Evolutionary conservation across 495 filamentous ascomycete species (phyloP).

Genomic region (Pseudotulostoma volvatum): DNA sequence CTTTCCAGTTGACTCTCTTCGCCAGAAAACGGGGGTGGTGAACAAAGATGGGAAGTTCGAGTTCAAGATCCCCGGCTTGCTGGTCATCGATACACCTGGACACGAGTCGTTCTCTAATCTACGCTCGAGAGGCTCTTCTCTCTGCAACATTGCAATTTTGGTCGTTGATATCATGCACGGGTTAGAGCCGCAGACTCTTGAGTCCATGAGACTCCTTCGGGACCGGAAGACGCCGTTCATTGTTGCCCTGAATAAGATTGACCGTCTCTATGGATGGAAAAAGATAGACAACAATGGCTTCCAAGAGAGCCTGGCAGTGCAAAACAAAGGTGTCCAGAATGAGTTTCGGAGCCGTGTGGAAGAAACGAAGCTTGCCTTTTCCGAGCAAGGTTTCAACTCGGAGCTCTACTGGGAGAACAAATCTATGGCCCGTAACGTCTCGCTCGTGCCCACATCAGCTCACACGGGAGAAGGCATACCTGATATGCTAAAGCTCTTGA

Average conservation of each 20-base stretch:
- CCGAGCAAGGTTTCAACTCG: constrained; percentile 94
- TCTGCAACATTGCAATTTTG: constrained; percentile 98
- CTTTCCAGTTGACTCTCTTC: constrained; percentile 90
- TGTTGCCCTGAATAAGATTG: constrained; percentile 98
- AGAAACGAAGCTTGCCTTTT: constrained; percentile 81
- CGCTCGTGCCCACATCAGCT: constrained; percentile 88
- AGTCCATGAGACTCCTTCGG: constrained; percentile 87
- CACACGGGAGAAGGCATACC: constrained; percentile 98
- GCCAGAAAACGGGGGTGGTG: constrained; percentile 80
- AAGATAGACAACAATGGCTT: constrained; percentile 97
- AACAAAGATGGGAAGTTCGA: constrained; percentile 83
- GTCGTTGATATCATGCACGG: constrained; percentile 99
- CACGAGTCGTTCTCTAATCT: constrained; percentile 99
- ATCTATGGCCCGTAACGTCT: constrained; percentile 84
- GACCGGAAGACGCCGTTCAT: constrained; percentile 97
- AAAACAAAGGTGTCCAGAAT: constrained; percentile 86
- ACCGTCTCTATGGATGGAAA: constrained; percentile 97
- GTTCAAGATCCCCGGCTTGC: constrained; percentile 92
- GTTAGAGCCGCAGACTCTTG: constrained; percentile 91
- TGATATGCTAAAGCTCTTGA: constrained; percentile 93
- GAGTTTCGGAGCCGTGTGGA: constrained; percentile 87
- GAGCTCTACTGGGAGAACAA: constrained; percentile 97
- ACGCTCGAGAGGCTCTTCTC: constrained; percentile 84
- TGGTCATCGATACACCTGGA: constrained; percentile 97
- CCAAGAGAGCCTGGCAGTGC: constrained; percentile 72